These are phyloP conservation scores for Flaveria ramosissima DNA, from an alignment of 129 eudicot genomes.

Conservation along the genomic window DNA sequence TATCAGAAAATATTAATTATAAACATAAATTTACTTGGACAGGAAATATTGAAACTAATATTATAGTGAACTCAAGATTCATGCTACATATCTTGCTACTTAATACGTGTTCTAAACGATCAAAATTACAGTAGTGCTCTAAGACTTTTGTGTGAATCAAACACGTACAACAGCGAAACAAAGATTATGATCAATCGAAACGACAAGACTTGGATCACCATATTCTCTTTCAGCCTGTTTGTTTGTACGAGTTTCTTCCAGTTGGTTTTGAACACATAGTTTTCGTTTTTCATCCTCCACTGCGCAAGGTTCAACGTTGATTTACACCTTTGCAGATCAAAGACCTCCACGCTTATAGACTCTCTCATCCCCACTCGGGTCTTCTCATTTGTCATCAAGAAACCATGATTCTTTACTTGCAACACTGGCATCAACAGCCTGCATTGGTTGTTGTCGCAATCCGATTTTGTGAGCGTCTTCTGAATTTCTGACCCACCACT, in stretches of 20 bases:
- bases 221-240: neutral
- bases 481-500: neutral
- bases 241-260: neutral
- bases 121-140: neutral
- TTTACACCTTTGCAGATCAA: no score
- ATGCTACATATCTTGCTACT: no score
- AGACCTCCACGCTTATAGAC: no score
- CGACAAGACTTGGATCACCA: neutral
- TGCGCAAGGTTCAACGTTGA: neutral
- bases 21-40: no score
- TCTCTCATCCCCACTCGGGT: no score
- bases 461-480: constrained; percentile 8
- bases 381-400: neutral
- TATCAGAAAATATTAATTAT: no score
- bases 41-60: no score
- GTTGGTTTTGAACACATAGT: constrained; percentile 7
- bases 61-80: no score
- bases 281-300: constrained; percentile 1
- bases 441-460: neutral
- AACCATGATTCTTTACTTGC: neutral
- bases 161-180: neutral
- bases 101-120: no score
- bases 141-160: neutral
- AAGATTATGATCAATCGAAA: neutral
- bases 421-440: neutral